Percentiles rank a stretch among this genome's conserved stretches.
These are phyloP conservation scores for Russula brevipes DNA, from an alignment of 768 basidiomycete genomes.

Conservation along the genomic window DNA sequence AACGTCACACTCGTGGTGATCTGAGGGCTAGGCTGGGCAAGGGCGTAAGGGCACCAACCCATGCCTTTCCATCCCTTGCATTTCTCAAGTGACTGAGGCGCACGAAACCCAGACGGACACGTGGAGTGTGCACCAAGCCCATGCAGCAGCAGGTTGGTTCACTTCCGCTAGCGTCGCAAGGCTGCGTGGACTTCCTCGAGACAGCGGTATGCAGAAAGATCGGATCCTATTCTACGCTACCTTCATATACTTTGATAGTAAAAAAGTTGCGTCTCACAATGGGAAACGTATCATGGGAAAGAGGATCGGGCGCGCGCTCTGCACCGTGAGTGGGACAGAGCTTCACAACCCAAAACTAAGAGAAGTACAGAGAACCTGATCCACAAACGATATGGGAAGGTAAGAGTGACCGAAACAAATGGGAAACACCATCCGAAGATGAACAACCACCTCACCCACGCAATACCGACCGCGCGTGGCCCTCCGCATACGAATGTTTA, in stretches of 20 bases:
- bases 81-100: not conserved
- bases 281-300: not conserved
- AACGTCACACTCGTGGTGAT: not conserved
- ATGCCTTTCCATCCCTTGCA: not conserved
- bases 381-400: not conserved
- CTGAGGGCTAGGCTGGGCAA: not conserved
- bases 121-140: not conserved
- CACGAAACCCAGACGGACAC: not conserved
- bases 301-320: not conserved
- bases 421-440: not conserved
- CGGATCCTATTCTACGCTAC: not conserved
- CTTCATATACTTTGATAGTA: not conserved
- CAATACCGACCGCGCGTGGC: conserved; percentile 9
- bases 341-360: conserved; percentile 2
- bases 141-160: not conserved
- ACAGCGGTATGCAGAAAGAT: not conserved
- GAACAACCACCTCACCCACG: conserved; percentile 8
- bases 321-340: not conserved
- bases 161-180: not conserved
- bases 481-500: conserved; percentile 48
- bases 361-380: conserved; percentile 9
- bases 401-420: not conserved
- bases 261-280: not conserved
- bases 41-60: not conserved
- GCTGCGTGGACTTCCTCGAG: not conserved